These are phyloP conservation scores for Leccinum longicurvipes DNA, from an alignment of 768 basidiomycete genomes.

Conservation along the genomic window DNA sequence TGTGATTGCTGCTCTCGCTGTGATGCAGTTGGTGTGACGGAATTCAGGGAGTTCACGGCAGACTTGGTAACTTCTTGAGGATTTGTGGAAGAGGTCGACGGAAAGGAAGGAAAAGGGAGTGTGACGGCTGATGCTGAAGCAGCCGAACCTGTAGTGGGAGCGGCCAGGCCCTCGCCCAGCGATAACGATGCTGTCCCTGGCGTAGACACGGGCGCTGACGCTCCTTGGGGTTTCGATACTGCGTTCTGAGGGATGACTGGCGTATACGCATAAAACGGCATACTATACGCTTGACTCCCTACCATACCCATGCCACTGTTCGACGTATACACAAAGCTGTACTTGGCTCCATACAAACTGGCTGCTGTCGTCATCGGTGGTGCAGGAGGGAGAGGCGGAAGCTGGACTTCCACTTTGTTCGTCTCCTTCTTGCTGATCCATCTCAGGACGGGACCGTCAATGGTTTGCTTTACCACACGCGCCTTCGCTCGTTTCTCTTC, in stretches of 20 bases:
- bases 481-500: slow-evolving; percentile 75
- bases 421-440: slow-evolving; percentile 70
- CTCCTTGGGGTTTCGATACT: slow-evolving; percentile 9
- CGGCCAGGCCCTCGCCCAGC: not conserved
- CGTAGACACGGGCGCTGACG: not conserved
- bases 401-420: slow-evolving; percentile 38
- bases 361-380: slow-evolving; percentile 9
- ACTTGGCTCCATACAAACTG: slow-evolving; percentile 15
- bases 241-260: slow-evolving; percentile 13
- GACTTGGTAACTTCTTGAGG: not conserved
- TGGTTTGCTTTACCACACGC: slow-evolving; percentile 54
- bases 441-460: slow-evolving; percentile 65
- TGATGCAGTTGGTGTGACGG: not conserved
- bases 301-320: not conserved
- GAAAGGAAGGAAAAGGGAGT: not conserved
- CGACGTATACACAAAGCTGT: slow-evolving; percentile 20
- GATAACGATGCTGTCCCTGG: not conserved
- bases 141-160: not conserved
- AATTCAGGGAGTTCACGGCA: not conserved
- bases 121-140: not conserved
- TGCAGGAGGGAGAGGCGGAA: slow-evolving; percentile 30
- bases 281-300: slow-evolving; percentile 22
- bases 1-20: slow-evolving; percentile 2
- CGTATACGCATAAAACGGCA: slow-evolving; percentile 27
- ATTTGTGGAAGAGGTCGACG: slow-evolving; percentile 1